Base-by-base conservation (phyloP, 2,329 filamentous ascomycete species). In the Acephala macrosclerotiorum region DNA sequence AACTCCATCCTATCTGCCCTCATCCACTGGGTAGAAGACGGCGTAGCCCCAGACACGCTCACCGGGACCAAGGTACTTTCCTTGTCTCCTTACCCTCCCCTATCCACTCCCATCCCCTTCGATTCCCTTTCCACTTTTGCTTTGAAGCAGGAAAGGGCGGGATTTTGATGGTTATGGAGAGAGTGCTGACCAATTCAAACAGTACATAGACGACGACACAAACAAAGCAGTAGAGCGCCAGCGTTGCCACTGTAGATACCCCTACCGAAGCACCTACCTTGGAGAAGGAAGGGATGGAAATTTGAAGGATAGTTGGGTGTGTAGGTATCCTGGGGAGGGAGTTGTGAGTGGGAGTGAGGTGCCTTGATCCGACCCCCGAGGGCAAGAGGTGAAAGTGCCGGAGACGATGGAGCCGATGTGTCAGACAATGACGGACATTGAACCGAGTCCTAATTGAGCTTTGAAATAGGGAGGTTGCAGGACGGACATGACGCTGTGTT, bases 1-100 rank as follows among this genome's bases (percentile, higher is more conserved):
- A 72, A 78, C 26, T 85, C 85, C 20, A 76, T 83, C 0, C 71
- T 85, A 16, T 78, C 80, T 58, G 81, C 82, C 0, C 70, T 85
- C 2, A 80, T 83, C 2, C 71, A 77, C 6, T 83, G 82, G 82
- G 81, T 83, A 0, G 82, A 80, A 68, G 56, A 77, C 7, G 77
- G 74, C 0, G 18, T 74, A 4, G 79, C 80, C 0, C 82, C 83
- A 0, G 79, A 82, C 12, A 76, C 72, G 26, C 74, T 82, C 42
- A 75, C 77, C 16, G 82, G 45, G n/a, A 49, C 45, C 7, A 49
- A 49, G 29, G 29, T 33, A 42, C 38, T 5, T 42, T 14, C 12
- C 14, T 42, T 5, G 5, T 42, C 38, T 42, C 12, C 14, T 42
- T 5, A 4, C 14, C 38, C 14, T 42, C 38, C 38, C 38, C 38